Conservation (phyloP, 371 early-diverging fungal genomes). For the Cokeromyces recurvatus region DNA sequence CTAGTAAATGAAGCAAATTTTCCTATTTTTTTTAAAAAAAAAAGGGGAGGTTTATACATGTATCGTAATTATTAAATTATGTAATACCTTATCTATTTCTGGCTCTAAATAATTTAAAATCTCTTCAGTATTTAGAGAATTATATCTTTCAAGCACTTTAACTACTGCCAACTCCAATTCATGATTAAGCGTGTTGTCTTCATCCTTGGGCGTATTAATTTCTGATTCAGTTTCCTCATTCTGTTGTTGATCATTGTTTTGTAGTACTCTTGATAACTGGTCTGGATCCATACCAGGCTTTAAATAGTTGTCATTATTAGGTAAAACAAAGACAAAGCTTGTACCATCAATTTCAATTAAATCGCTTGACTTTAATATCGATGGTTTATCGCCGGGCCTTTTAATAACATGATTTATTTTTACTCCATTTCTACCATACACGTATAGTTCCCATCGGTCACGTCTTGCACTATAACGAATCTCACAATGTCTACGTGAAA, state of each 20-base stretch:
- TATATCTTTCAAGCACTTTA: not conserved
- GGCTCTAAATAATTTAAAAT: conserved; percentile 2
- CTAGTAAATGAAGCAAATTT: conserved; percentile 20
- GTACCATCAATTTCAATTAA: conserved; percentile 31
- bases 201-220: not conserved
- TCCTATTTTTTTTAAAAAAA: conserved; percentile 15
- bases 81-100: conserved; percentile 7
- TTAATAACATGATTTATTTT: conserved; percentile 29
- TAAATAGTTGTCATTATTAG: conserved; percentile 11
- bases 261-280: not conserved
- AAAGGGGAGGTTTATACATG: too few species aligned
- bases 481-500: conserved; percentile 42
- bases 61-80: too few species aligned
- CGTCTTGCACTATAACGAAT: conserved; percentile 23
- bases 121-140: not conserved
- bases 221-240: not conserved
- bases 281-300: not conserved
- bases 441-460: conserved; percentile 34
- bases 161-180: conserved; percentile 4
- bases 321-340: conserved; percentile 36
- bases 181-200: too few species aligned
- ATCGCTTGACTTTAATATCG: conserved; percentile 23
- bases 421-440: conserved; percentile 39
- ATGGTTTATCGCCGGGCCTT: conserved; percentile 18
- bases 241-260: not conserved